Conservation (phyloP, 1,139 yeast species). For the Sugiyamaella novakii region DNA sequence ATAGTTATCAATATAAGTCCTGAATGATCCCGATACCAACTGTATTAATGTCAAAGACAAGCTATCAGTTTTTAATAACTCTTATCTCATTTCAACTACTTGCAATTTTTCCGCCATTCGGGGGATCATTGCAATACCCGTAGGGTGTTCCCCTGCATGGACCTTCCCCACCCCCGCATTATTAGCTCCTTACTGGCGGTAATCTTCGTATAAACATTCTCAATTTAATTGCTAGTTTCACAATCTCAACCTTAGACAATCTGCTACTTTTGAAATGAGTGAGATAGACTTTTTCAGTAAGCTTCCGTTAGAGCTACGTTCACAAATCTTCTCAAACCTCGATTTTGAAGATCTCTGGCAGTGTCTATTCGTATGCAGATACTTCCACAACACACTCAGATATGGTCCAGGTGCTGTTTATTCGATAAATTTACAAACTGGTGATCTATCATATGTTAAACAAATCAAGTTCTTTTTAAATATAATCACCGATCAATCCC, state of each 20-base stretch:
- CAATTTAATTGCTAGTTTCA: too few species aligned
- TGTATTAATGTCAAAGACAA: too few species aligned
- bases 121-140: neutral
- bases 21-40: too few species aligned
- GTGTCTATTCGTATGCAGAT: slow-evolving; percentile 7
- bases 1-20: too few species aligned
- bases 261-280: neutral
- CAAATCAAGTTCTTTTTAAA: slow-evolving; percentile 6
- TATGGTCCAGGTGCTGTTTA: slow-evolving; percentile 5
- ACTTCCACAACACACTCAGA: neutral
- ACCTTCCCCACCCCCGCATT: slow-evolving; percentile 14
- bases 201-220: too few species aligned
- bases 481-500: neutral
- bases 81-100: neutral
- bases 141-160: neutral
- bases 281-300: neutral
- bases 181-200: too few species aligned
- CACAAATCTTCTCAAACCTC: slow-evolving; percentile 5
- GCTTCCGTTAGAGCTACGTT: slow-evolving; percentile 6
- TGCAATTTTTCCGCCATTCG: neutral
- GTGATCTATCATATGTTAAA: neutral
- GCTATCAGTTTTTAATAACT: too few species aligned
- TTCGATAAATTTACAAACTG: neutral
- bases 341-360: slow-evolving; percentile 6
- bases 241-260: too few species aligned